Base-by-base conservation (phyloP, 1,139 yeast species). In the Yamadazyma sp. region DNA sequence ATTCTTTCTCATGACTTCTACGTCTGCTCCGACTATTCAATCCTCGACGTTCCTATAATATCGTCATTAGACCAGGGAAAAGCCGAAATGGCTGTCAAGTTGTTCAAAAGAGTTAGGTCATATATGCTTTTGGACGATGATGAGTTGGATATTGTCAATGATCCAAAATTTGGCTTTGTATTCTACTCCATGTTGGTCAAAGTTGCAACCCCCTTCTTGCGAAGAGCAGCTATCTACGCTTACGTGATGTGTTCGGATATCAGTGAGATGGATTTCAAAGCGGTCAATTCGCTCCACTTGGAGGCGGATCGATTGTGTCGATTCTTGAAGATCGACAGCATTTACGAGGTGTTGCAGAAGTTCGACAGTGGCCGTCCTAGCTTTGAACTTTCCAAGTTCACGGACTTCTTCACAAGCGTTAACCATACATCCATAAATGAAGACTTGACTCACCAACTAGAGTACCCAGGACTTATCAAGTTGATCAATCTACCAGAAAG, bases 391-490 rank as follows among this genome's bases (percentile, higher is more conserved):
- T 34, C 36, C 12, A 48, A 50, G 17, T 62, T 64, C 41, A 37
- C 46, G 6, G 41, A 42, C 5, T 64, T 61, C 38, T 39, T 59
- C n/a, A 36, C 42, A 18, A 40, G 18, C 12, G 12, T 32, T 2
- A n/a, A 26, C 31, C 40, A 30, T 8, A 37, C 22, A 25, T 11
- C 29, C 11, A 38, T 20, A 10, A 26, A 33, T 30, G 42, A 41
- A n/a, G 46, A 44, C 4, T 11, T 29, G 6, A 11, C 33, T 33
- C 22, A 33, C 34, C 37, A 43, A 38, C 49, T 84, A 45, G 83
- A 83, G 39, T 85, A 79, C 48, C 89, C 95, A 0, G 92, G 94
- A 2, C 67, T 82, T 4, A 64, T 81, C 9, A 68, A 71, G 33
- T 63, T 87, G 36, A 64, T 81, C 18, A 72, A 74, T 34, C 64